Percentiles rank a stretch among this genome's conserved stretches.
phyloP scores from a whole-genome alignment of 257 asterid genomes.

The Coffea canephora region DNA sequence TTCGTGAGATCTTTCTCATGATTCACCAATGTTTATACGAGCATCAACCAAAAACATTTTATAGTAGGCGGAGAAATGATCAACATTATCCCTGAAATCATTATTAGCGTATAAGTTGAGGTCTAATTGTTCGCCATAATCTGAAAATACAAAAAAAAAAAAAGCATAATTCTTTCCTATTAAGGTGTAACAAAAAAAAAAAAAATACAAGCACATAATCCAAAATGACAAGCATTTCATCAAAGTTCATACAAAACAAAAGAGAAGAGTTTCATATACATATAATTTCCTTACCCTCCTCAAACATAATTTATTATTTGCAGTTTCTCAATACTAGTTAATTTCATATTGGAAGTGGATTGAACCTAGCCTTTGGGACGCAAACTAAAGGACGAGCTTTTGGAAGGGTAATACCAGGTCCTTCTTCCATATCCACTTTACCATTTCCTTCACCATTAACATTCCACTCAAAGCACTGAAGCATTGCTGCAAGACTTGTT shows the following conservation, averaged over 20 bases:
- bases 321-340: neutral
- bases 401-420: constrained; percentile 55
- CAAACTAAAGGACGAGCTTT: constrained; percentile 63
- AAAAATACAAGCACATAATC: neutral
- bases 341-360: constrained; percentile 16
- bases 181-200: neutral
- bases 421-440: constrained; percentile 59
- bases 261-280: neutral
- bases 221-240: neutral
- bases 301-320: no score
- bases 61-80: no score
- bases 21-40: no score
- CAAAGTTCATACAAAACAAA: neutral
- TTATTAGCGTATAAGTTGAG: no score
- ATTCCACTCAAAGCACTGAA: constrained; percentile 74
- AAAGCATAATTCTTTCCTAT: neutral
- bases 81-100: no score
- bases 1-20: no score
- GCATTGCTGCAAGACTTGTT: constrained; percentile 54
- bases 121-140: no score
- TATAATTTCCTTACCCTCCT: no score
- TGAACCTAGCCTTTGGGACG: constrained; percentile 38
- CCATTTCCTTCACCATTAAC: constrained; percentile 22
- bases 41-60: no score
- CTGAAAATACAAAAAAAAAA: neutral